A percentile compares a stretch with the other conserved stretches of the same genome.
Evolutionary conservation across 2,329 filamentous ascomycete genomes (phyloP).

Genomic region (Cercospora sp.): DNA sequence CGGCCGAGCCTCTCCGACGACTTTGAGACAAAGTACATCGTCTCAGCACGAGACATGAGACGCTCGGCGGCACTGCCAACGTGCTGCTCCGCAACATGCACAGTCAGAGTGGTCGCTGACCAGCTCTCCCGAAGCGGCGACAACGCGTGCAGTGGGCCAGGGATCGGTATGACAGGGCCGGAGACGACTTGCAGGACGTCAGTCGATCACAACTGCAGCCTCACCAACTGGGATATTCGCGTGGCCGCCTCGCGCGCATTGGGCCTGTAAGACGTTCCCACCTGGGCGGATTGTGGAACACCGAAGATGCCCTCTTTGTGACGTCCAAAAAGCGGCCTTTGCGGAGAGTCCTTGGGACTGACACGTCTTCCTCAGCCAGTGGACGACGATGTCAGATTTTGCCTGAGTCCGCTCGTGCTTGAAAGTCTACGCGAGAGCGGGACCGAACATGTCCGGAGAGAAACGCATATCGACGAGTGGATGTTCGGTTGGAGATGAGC

Average conservation of each 20-base stretch:
- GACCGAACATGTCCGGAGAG: neutral
- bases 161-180: neutral
- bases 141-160: neutral
- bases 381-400: neutral
- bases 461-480: neutral
- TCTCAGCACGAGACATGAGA: neutral
- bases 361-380: neutral
- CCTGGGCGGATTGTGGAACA: neutral
- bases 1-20: constrained; percentile 5
- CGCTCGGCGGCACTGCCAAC: neutral
- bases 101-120: neutral
- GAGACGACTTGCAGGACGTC: neutral
- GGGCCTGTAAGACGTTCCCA: neutral
- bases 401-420: neutral
- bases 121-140: neutral
- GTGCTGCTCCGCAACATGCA: neutral
- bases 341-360: neutral
- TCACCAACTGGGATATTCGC: neutral
- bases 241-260: neutral
- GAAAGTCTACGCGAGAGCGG: neutral
- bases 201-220: neutral
- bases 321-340: neutral
- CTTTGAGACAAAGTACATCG: neutral
- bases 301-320: neutral
- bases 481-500: neutral